Base-by-base conservation (phyloP, 2,329 filamentous ascomycete genomes). In the Sarocladium kiliense region DNA sequence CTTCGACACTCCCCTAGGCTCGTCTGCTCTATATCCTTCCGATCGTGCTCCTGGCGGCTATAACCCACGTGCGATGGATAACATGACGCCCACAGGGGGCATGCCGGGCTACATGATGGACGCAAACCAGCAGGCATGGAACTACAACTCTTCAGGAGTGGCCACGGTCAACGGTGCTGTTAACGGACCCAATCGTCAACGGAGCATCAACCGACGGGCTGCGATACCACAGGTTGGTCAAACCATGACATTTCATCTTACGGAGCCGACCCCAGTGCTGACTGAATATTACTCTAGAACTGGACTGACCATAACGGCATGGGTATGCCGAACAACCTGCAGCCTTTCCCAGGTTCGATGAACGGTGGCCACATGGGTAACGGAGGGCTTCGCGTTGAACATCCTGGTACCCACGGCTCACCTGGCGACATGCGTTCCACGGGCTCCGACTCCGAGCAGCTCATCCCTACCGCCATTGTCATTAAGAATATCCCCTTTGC, bases 401-500 rank as follows among this genome's bases (percentile, higher is more conserved):
- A 70, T 54, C 67, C 67, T 25, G 71, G 68, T 57, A 66, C 71
- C 11, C 73, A 75, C 57, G 62, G 67, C 50, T 72, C 73, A 11
- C 72, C 72, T 16, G 63, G 63, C 44, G 71, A 73, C 60, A 60
- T 75, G 57, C 66, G 75, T 71, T 74, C 65, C 56, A 73, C 60
- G 62, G 72, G 65, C 57, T 76, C 64, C 65, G 81, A 84, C 49
- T 80, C 85, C 56, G 93, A 96, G 62, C 93, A 97, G 74, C 83
- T 99, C 58, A 99, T 99, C 57, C 93, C 93, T 2, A 99, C 94
- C 3, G 94, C 94, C 55, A 97, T 99, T 64, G 94, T 99, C 57
- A 97, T 99, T 74, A 99, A 99, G 77, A 99, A 99, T 69, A 99
- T 99, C 36, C 94, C 95, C 0, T 99, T 99, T 70, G 94, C 95